phyloP scores from a whole-genome alignment of 805 yeast species.

The Hanseniaspora singularis region DNA sequence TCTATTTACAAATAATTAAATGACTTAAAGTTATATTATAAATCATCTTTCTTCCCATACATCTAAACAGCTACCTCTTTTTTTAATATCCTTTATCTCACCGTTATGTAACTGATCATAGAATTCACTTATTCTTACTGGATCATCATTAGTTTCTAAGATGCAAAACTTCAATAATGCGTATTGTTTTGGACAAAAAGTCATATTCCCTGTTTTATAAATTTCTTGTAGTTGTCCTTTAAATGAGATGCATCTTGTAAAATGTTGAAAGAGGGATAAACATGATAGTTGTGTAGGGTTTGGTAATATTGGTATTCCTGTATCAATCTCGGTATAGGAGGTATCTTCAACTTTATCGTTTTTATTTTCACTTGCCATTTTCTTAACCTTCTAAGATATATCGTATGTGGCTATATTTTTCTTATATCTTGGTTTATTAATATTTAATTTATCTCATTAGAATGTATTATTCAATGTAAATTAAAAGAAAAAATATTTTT shows the following conservation, averaged over 20 bases:
- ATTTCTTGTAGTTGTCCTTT: slow-evolving; percentile 83
- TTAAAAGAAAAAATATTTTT: too few relatives aligned
- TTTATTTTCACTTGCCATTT: not conserved
- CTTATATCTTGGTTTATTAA: too few relatives aligned
- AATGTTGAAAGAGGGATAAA: slow-evolving; percentile 40
- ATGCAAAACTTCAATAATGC: slow-evolving; percentile 74
- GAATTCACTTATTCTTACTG: slow-evolving; percentile 57
- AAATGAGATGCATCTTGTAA: slow-evolving; percentile 72
- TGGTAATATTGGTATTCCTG: slow-evolving; percentile 7
- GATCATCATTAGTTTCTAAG: slow-evolving; percentile 36
- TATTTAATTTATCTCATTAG: too few relatives aligned
- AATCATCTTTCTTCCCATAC: slow-evolving; percentile 49
- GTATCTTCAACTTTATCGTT: not conserved
- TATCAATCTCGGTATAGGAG: slow-evolving; percentile 7
- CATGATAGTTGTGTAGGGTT: slow-evolving; percentile 15
- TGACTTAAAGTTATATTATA: not conserved
- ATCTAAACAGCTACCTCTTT: slow-evolving; percentile 69
- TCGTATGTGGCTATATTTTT: too few relatives aligned
- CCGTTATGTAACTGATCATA: slow-evolving; percentile 37
- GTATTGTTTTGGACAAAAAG: slow-evolving; percentile 56
- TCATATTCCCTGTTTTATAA: slow-evolving; percentile 71
- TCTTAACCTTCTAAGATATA: not conserved
- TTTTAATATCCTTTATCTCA: slow-evolving; percentile 24
- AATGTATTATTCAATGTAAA: too few relatives aligned
- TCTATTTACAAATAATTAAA: too few relatives aligned